Conservation (phyloP, 2,329 filamentous ascomycete species). For the Paraphaeosphaeria sporulosa region DNA sequence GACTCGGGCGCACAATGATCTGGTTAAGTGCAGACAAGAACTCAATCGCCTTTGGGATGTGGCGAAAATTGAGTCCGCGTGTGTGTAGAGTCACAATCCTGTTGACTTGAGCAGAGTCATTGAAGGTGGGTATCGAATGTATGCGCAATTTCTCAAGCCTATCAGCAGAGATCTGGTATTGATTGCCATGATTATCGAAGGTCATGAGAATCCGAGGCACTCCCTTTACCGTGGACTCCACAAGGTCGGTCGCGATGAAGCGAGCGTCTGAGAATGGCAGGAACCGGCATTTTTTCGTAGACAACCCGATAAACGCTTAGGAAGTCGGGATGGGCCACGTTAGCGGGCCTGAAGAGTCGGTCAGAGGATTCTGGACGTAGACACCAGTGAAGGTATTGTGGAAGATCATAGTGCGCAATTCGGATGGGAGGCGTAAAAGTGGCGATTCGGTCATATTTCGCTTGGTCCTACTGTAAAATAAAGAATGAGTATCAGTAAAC, state of each 20-base stretch:
- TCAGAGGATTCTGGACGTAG: neutral
- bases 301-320: neutral
- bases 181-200: too few relatives aligned
- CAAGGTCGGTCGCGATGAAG: neutral
- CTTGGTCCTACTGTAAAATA: neutral
- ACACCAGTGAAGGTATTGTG: conserved; percentile 14
- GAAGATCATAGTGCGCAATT: conserved; percentile 26
- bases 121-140: neutral
- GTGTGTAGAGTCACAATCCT: neutral
- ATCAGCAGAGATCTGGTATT: too few relatives aligned
- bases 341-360: neutral
- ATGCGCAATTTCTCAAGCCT: neutral
- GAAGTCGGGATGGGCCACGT: neutral
- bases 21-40: neutral
- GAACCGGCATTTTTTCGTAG: neutral
- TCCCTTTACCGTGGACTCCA: neutral
- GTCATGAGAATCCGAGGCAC: too few relatives aligned
- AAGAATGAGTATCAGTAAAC: neutral
- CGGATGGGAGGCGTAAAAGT: conserved; percentile 22
- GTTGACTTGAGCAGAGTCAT: neutral
- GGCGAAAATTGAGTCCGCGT: neutral
- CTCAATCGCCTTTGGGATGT: neutral
- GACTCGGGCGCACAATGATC: neutral
- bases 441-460: conserved; percentile 21
- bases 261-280: neutral